phyloP scores from a whole-genome alignment of 2,329 filamentous ascomycete genomes.

The Plectosphaerella plurivora region DNA sequence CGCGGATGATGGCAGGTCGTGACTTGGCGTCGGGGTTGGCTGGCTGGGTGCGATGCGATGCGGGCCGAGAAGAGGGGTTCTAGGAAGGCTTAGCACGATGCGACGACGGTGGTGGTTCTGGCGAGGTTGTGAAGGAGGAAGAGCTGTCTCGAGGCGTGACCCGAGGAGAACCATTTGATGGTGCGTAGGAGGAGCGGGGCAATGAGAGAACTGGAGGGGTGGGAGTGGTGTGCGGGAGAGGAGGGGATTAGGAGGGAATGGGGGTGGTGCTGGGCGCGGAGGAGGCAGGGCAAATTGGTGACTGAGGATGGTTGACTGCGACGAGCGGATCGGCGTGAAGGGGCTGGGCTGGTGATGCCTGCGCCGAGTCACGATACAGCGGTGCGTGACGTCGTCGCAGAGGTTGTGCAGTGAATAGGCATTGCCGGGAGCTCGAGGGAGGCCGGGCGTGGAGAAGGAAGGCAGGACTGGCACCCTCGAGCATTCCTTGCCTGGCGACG shows the following conservation, averaged over 20 bases:
- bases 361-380: not conserved
- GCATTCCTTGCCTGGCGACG: not conserved
- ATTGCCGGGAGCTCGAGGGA: not conserved
- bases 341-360: not conserved
- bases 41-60: not conserved
- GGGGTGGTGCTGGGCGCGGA: conserved; percentile 2
- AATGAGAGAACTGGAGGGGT: not conserved
- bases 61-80: not conserved
- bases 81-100: not conserved
- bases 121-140: conserved; percentile 6
- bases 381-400: not conserved
- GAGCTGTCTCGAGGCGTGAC: conserved; percentile 23
- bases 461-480: not conserved
- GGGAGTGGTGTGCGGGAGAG: not conserved
- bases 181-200: conserved; percentile 6
- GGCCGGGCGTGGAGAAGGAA: not conserved
- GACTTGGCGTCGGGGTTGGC: not conserved
- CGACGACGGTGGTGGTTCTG: not conserved
- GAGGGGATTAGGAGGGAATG: conserved; percentile 1
- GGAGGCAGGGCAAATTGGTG: not conserved
- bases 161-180: conserved; percentile 26
- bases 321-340: not conserved
- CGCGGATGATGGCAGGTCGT: not conserved
- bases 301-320: not conserved
- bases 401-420: not conserved